Base-by-base conservation (phyloP, 257 asterid genomes). In the Cynanchum wilfordii region DNA sequence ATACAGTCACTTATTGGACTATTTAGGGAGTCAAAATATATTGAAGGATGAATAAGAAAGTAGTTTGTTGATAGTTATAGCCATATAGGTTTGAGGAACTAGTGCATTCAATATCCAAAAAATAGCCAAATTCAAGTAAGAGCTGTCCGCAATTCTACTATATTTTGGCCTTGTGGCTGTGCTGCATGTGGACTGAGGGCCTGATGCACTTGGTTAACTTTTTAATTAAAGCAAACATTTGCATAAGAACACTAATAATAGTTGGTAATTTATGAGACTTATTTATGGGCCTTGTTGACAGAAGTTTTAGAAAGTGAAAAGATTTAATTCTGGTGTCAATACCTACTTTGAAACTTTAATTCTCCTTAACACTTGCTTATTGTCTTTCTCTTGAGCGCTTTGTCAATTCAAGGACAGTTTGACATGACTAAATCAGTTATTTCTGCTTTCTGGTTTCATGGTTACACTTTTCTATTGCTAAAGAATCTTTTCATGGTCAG, bases 401-500 rank as follows among this genome's bases (percentile, higher is more conserved):
- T 38, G 5, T 65, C 15, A 9, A 5, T 6, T 16, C 60, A 36
- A 0, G 45, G 7, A 24, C 50, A 6, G 7, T 65, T 66, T 52
- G 51, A 40, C 57, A 57, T 67, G 68, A 42, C 20, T 36, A 42
- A 5, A 65, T 65, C 66, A 60, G 30, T 24, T 24, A 36, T 36
- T 66, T 40, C 60, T 22, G 67, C 56, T 56, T 11, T 51, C 9
- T 52, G 19, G 44, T 24, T 19, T 25, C 40, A 66, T 54, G 49
- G 42, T 66, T 52, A n/a, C 44, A 27, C 17, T 52, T 30, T 52
- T 56, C 17, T 13, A 69, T 40, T 10, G n/a, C 78, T 67, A 19
- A 12, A 27, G 17, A 13, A 70, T 59, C 51, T 62, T 49, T 83
- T 76, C 70, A 66, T 79, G 89, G 83, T 84, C 94, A 92, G 98